Base-by-base conservation (phyloP, 148 eudicot species). In the Amaranthus hypochondriacus region DNA sequence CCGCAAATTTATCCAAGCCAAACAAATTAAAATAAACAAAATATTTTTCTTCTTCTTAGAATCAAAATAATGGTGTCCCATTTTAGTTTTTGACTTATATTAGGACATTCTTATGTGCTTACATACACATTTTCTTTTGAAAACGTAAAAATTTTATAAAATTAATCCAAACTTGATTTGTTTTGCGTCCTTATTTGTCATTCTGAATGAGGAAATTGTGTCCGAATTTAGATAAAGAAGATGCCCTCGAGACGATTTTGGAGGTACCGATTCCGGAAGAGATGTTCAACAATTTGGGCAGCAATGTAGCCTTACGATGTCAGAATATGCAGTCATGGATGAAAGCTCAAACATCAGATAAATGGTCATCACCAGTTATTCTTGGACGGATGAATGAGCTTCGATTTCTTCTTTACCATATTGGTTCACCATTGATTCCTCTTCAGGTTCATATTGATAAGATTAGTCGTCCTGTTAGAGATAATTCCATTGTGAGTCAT, bases 181-280 rank as follows among this genome's bases (percentile, higher is more conserved):
- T 49, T 28, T 39, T 21, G 15, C 2, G 10, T 49, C 1, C 1
- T 7, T 15, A 15, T 28, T 48, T 1, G 46, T 9, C 2, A 8
- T 7, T 55, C 71, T 68, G 61, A 43, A 93, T 95, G 99, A 86
- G 97, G 86, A 92, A 79, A 83, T 68, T 95, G 43, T 95, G 97
- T 74, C 99, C 97, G 0, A 95, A 95, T 89, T 79, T 90, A 42
- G 96, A 95, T 11, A 83, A 76, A 55, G 97, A 95, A 83, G 97
- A 95, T 75, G 86, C 87, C 6, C 79, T 95, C 5, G 99, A 95
- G 77, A 95, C 96, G 5, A 81, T 95, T 60, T 87, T 95, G 39
- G 99, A 95, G 87, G 94, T 95, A 4, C 99, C 99, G 0, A 86
- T 95, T 10, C 99, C 99, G 4, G 99, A 92, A 65, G 99, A 95